These are phyloP conservation scores for Favolaschia claudopus DNA, from an alignment of 768 basidiomycete genomes.

Conservation along the genomic window DNA sequence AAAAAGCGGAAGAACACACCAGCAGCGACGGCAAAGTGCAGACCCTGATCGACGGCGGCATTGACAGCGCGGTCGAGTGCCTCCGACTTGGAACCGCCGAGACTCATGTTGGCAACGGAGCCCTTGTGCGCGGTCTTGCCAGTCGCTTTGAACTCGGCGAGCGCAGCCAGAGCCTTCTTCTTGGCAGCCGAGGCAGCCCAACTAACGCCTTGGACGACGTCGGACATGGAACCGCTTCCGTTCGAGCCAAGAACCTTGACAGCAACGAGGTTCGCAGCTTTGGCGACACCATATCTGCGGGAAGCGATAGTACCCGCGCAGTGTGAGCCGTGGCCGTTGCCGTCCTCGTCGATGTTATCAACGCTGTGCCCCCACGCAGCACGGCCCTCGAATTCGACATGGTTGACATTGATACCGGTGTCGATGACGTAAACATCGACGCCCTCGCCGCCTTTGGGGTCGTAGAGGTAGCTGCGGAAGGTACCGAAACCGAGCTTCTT, in stretches of 20 bases:
- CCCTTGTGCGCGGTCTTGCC: constrained; percentile 90
- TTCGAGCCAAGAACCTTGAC: constrained; percentile 96
- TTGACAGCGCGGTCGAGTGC: constrained; percentile 88
- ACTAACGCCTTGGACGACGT: constrained; percentile 87
- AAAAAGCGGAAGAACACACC: constrained; percentile 60
- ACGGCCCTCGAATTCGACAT: constrained; percentile 89
- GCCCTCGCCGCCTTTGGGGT: constrained; percentile 80
- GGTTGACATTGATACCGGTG: constrained; percentile 88
- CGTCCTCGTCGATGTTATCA: constrained; percentile 87
- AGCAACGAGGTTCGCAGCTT: constrained; percentile 87
- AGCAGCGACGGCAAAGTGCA: constrained; percentile 98
- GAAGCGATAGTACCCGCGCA: constrained; percentile 98
- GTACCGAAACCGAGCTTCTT: constrained; percentile 76
- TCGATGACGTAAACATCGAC: constrained; percentile 92
- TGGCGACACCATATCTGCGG: constrained; percentile 92
- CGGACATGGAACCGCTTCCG: constrained; percentile 94
- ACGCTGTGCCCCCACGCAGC: constrained; percentile 95
- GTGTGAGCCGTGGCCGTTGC: constrained; percentile 95
- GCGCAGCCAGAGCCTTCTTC: constrained; percentile 65
- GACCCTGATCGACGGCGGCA: constrained; percentile 79
- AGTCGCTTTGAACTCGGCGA: constrained; percentile 70
- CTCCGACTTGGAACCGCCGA: constrained; percentile 92
- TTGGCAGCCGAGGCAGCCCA: constrained; percentile 72
- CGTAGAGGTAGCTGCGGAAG: constrained; percentile 84
- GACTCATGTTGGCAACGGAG: constrained; percentile 96